Evolutionary conservation across 495 filamentous ascomycete species (phyloP), one percentile per base, ranked within the genome.

Genomic region (Hyphodiscus hymeniophilus): DNA sequence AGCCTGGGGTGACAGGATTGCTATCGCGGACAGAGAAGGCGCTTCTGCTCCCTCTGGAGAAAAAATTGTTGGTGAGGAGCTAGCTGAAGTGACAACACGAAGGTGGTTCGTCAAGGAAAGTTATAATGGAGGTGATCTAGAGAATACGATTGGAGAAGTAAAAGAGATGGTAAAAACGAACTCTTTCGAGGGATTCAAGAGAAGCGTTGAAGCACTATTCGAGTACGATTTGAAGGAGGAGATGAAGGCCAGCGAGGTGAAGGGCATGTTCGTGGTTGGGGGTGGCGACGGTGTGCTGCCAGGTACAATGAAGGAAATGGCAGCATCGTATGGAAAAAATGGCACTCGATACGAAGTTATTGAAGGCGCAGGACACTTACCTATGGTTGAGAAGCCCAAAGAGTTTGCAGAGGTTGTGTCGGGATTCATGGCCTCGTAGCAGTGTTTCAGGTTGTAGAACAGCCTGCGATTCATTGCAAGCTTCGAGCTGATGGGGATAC

Each of bases 1-100:
- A 38, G 83, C 83, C 2, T 92, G 87, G 87, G 77, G 75, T 44
- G 83, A 87, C 38, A 81, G 87, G 13, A 83, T 85, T 44, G 78
- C 69, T 2, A 58, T 88, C n/a, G 76, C 79, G 0, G 80, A 84
- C 60, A 63, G 66, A 18, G 72, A 81, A 38, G 72, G 72, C 24
- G 71, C 72, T 17, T 57, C 62, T 16, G 54, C 47, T 46, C 50
- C 58, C n/a, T 65, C 68, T 3, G 72, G 76, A 0, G 75, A 83
- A 51, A 57, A 54, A 0, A 68, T 77, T 32, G 75, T 82, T 21
- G 76, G 74, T 16, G 63, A 65, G 40, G 62, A 77, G 38, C 68
- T 92, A 22, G 82, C 85, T 3, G 73, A 70, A 24, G 63, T 73
- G 49, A 92, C 87, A 2, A 80, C 84, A 3, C 70, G 74, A 52